A percentile compares a stretch with the other conserved stretches of the same genome.
phyloP scores from a whole-genome alignment of 208 protist genomes.

The Acanthamoeba royreba region DNA sequence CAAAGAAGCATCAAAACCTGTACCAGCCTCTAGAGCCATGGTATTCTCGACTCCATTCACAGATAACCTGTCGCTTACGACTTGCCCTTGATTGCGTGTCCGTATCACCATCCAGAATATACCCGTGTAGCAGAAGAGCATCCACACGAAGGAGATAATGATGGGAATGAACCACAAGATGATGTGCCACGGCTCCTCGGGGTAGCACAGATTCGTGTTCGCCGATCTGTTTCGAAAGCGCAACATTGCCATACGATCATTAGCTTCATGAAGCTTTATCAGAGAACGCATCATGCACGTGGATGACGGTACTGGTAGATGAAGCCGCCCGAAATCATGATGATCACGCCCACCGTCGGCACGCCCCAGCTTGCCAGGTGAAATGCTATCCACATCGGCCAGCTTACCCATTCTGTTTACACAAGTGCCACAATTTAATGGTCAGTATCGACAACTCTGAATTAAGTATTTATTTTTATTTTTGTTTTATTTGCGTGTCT shows the following conservation, averaged over 20 bases:
- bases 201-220: neutral
- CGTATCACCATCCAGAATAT: neutral
- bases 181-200: neutral
- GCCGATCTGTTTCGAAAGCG: neutral
- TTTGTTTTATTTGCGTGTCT: too few species aligned
- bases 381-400: neutral
- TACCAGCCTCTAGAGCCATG: too few species aligned
- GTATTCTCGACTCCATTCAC: too few species aligned
- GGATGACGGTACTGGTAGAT: neutral
- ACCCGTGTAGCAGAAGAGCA: neutral
- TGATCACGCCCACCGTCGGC: neutral
- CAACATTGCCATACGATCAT: neutral
- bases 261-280: neutral
- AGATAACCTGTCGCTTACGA: too few species aligned
- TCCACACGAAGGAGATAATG: neutral
- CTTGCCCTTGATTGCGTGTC: too few species aligned
- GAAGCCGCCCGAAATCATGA: neutral
- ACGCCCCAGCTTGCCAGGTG: neutral
- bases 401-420: neutral
- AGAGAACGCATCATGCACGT: too few species aligned
- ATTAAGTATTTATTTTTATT: too few species aligned
- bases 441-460: too few species aligned
- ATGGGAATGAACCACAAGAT: constrained; percentile 25
- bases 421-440: too few species aligned
- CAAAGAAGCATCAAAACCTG: too few species aligned